Conservation (phyloP, 768 basidiomycete species). For the Trametes elegans region DNA sequence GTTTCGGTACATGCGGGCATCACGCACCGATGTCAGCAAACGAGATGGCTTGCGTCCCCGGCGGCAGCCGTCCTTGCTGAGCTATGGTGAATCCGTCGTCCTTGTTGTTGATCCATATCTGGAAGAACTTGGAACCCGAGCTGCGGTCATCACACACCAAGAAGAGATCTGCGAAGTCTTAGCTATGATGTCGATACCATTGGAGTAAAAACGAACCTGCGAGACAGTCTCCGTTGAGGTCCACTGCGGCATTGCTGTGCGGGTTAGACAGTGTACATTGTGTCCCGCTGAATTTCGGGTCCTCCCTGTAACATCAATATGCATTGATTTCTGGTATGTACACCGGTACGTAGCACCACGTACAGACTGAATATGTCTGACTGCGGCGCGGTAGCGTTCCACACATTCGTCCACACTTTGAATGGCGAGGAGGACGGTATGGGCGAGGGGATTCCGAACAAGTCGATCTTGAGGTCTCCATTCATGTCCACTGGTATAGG, state of each 20-base stretch:
- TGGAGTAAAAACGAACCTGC: conserved; percentile 81
- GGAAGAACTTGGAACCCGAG: conserved; percentile 58
- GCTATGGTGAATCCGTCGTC: conserved; percentile 69
- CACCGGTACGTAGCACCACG: conserved; percentile 7
- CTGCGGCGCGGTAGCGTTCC: conserved; percentile 57
- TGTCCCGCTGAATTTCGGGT: conserved; percentile 57
- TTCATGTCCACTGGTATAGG: conserved; percentile 85
- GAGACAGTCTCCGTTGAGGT: conserved; percentile 93
- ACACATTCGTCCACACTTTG: conserved; percentile 78
- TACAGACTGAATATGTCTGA: conserved; percentile 68
- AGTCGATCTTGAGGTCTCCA: conserved; percentile 86
- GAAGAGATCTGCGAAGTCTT: conserved; percentile 61
- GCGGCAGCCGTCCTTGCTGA: conserved; percentile 65
- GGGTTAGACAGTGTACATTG: conserved; percentile 83
- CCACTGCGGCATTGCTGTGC: conserved; percentile 93
- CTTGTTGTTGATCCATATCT: conserved; percentile 93
- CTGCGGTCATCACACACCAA: conserved; percentile 74
- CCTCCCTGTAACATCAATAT: conserved; percentile 37
- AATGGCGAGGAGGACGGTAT: conserved; percentile 36
- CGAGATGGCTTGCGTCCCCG: conserved; percentile 72
- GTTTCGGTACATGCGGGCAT: no score
- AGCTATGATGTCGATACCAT: neutral
- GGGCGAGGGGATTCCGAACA: conserved; percentile 64
- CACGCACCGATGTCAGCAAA: conserved; percentile 88
- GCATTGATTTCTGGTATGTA: neutral